phyloP scores from a whole-genome alignment of 176 grass and related monocot genomes.

The Luzula sylvatica region DNA sequence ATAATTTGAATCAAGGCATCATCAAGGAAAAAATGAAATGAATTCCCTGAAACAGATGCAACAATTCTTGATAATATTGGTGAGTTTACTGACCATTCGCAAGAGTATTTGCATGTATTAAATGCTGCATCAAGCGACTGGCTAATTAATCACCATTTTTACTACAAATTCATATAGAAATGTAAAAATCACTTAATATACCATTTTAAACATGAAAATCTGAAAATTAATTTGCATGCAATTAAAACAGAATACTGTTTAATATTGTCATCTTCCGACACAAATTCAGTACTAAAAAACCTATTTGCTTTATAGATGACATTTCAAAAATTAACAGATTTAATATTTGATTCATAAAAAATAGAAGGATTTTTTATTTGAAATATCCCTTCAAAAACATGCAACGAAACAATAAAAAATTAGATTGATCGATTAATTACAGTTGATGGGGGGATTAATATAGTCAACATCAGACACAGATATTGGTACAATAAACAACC shows the following conservation, averaged over 20 bases:
- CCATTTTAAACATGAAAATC: neutral
- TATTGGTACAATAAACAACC: conserved; percentile 25
- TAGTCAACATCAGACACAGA: conserved; percentile 75
- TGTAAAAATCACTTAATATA: neutral
- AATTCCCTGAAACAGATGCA: neutral
- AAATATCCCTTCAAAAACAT: conserved; percentile 33
- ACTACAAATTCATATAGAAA: too few species aligned
- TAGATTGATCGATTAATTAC: too few species aligned
- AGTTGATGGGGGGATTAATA: too few species aligned
- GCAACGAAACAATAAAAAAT: conserved; percentile 17
- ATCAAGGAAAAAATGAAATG: neutral
- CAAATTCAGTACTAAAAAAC: conserved; percentile 59
- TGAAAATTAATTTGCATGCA: neutral
- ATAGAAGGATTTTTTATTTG: neutral
- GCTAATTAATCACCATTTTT: conserved; percentile 22
- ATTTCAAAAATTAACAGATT: neutral
- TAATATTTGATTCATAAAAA: neutral
- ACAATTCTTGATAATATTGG: neutral
- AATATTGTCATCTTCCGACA: conserved; percentile 94
- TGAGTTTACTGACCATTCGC: conserved; percentile 24
- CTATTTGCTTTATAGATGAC: conserved; percentile 99
- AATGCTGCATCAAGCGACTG: conserved; percentile 17
- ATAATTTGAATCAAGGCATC: conserved; percentile 4
- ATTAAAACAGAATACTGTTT: neutral
- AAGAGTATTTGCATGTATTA: neutral